phyloP scores from a whole-genome alignment of 371 early-diverging fungal genomes.

The Phascolomyces articulosus region DNA sequence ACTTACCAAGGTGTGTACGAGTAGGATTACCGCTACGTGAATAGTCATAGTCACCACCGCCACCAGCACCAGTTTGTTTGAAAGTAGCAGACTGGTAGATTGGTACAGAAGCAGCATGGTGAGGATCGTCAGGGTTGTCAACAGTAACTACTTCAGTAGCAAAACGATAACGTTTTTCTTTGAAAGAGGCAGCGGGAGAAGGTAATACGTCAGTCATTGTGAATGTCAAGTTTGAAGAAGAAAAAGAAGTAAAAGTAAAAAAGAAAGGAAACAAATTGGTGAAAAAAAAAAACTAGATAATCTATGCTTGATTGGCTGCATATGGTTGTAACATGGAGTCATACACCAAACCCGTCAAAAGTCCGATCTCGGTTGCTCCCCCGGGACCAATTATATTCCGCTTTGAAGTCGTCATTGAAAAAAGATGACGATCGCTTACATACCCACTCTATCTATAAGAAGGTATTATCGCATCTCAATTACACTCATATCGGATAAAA shows the following conservation, averaged over 20 bases:
- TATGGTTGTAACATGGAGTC: not conserved
- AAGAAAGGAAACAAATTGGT: not conserved
- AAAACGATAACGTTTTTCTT: slow-evolving; percentile 66
- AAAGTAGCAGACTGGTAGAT: slow-evolving; percentile 98
- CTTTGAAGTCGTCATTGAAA: too few relatives aligned
- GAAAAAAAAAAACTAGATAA: not conserved
- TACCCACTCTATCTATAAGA: too few relatives aligned
- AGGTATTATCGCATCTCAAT: too few relatives aligned
- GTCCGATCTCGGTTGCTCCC: not conserved
- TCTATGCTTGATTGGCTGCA: not conserved
- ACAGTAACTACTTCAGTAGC: slow-evolving; percentile 90
- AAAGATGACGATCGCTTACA: too few relatives aligned
- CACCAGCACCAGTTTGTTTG: slow-evolving; percentile 81
- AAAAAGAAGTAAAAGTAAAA: not conserved
- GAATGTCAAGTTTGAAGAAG: not conserved
- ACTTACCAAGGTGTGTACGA: slow-evolving; percentile 79
- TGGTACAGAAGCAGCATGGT: slow-evolving; percentile 91
- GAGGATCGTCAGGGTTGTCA: slow-evolving; percentile 82
- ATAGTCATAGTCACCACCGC: slow-evolving; percentile 93
- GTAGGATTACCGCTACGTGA: slow-evolving; percentile 91
- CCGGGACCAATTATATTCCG: too few relatives aligned
- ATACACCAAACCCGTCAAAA: not conserved
- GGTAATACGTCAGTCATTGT: slow-evolving; percentile 10
- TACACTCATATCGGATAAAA: too few relatives aligned
- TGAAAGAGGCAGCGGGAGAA: slow-evolving; percentile 41